phyloP scores from a whole-genome alignment of 108 stramenopile species.

The Nitzschia putrida region DNA sequence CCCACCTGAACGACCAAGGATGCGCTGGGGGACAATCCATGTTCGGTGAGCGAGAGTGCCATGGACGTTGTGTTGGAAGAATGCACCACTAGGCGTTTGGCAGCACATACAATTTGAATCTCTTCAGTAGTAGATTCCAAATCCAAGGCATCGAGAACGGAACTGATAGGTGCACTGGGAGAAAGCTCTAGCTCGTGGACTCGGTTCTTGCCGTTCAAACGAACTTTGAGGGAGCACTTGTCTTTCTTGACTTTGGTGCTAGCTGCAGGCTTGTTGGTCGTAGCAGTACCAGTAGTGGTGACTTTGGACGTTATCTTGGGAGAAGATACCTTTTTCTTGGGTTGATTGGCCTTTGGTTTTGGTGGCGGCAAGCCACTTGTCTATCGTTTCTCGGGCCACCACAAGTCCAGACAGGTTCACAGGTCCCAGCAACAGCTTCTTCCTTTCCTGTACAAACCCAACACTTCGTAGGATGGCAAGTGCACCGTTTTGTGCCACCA shows the following conservation, averaged over 20 bases:
- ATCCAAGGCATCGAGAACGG: conserved; percentile 49
- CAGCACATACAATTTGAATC: conserved; percentile 78
- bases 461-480: conserved; percentile 65
- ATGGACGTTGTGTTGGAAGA: conserved; percentile 58
- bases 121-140: conserved; percentile 39
- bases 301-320: no score
- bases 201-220: conserved; percentile 79
- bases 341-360: no score
- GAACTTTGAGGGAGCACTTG: conserved; percentile 54
- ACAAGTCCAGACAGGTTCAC: conserved; percentile 70
- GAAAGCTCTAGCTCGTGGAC: conserved; percentile 57
- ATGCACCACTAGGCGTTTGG: conserved; percentile 71
- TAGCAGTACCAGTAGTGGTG: no score
- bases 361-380: conserved; percentile 62
- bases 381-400: conserved; percentile 74
- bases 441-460: conserved; percentile 26
- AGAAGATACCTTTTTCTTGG: no score
- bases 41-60: conserved; percentile 54
- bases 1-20: conserved; percentile 69
- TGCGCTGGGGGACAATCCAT: conserved; percentile 62
- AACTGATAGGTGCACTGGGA: conserved; percentile 56
- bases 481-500: conserved; percentile 52
- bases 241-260: conserved; percentile 44
- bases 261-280: conserved; percentile 1
- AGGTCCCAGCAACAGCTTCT: neutral